Base-by-base conservation (phyloP, 2,329 filamentous ascomycete genomes). In the Escovopsis sp. region DNA sequence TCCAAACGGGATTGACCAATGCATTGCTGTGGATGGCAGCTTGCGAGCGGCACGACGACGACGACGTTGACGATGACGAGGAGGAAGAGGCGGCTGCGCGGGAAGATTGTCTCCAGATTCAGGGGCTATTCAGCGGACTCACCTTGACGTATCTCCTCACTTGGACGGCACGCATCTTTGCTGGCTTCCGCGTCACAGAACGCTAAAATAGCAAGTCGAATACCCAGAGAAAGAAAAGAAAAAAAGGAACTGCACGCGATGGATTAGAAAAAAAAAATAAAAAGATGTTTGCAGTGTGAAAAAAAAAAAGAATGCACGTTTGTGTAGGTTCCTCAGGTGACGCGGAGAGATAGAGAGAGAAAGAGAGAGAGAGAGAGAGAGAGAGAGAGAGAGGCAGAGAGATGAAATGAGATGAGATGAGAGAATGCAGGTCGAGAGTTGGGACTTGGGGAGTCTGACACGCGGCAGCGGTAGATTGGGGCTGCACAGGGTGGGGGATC, bases 141-240 rank as follows among this genome's bases (percentile, higher is more conserved):
- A 82, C 82, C 67, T 83, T 79, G 62, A 86, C 78, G 55, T 86
- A 86, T 70, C 83, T 66, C 50, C 69, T 75, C 44, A 87, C 64
- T 59, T 85, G 76, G 45, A 87, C 85, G 53, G 76, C 85, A 52
- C 76, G 77, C 84, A 89, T 89, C 41, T 49, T 78, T 53, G 40
- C 18, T 9, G 8, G 33, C 6, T 35, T 12, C 15, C 33, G 23
- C n/a, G 23, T 18, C 12, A 33, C 26, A 7, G 9, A 23, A 23
- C 23, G 23, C 23, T 6, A 23, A 6, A 4, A 23, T 15, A 23
- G 23, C 23, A 23, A 6, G 2, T 23, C 23, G 33, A 36, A n/a
- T 8, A 41, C 26, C 15, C 9, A n/a, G 6, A 36, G 23, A 23
- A 23, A 23, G 12, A 33, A 18, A 12, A 38, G 30, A 32, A 26